Conservation (phyloP, 2,329 filamentous ascomycete species). For the Colletotrichum lupini region DNA sequence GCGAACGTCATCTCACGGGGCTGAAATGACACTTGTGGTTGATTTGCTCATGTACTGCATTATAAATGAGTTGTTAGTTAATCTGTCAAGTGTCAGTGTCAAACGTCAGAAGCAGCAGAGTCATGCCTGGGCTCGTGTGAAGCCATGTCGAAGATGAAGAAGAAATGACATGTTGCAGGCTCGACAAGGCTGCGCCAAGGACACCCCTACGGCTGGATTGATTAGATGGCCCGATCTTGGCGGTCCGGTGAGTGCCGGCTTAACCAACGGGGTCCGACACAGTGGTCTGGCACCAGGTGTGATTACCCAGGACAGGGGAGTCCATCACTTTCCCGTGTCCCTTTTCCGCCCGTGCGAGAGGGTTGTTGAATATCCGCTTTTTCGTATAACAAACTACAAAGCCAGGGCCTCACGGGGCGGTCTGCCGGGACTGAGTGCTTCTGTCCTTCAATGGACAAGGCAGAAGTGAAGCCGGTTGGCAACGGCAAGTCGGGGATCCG, state of each 20-base stretch:
- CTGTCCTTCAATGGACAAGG: constrained; percentile 16
- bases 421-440: background rate
- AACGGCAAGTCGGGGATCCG: constrained; percentile 9
- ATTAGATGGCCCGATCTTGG: constrained; percentile 29
- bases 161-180: constrained; percentile 17
- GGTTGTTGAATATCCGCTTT: constrained; percentile 12
- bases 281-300: constrained; percentile 23
- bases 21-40: background rate
- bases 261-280: constrained; percentile 24
- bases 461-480: background rate
- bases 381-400: background rate
- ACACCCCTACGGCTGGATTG: constrained; percentile 22
- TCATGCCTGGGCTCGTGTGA: constrained; percentile 5
- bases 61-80: background rate
- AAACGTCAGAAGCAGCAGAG: constrained; percentile 15
- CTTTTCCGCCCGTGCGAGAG: constrained; percentile 11
- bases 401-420: background rate
- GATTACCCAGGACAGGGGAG: background rate
- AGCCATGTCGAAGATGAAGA: constrained; percentile 14
- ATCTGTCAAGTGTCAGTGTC: constrained; percentile 22
- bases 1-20: background rate
- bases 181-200: constrained; percentile 21
- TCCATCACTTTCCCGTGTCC: constrained; percentile 11
- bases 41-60: background rate
- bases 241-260: constrained; percentile 30